phyloP scores from a whole-genome alignment of 768 basidiomycete species.

The Podaxis rugospora region DNA sequence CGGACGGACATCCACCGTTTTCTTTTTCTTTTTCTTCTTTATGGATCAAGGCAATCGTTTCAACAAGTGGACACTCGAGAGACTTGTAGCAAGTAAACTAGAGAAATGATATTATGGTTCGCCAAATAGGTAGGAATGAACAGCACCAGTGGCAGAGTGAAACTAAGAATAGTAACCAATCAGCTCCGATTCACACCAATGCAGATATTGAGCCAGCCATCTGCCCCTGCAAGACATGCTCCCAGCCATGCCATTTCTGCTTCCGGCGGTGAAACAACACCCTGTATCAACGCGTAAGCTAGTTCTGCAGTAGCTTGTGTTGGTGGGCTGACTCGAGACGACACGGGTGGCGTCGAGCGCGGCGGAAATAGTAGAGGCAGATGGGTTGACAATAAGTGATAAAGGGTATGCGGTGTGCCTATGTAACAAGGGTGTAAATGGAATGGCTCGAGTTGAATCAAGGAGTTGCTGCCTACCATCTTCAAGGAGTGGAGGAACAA shows the following conservation, averaged over 20 bases:
- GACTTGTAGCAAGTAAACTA: too few species aligned
- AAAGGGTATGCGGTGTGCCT: slow-evolving; percentile 74
- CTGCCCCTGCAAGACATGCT: slow-evolving; percentile 85
- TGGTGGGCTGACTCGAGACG: slow-evolving; percentile 35
- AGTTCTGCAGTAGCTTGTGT: slow-evolving; percentile 41
- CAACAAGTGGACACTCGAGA: too few species aligned
- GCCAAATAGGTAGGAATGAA: background rate
- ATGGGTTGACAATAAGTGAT: slow-evolving; percentile 61
- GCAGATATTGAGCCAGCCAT: slow-evolving; percentile 94
- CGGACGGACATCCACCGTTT: background rate
- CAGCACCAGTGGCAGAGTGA: background rate
- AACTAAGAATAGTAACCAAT: background rate
- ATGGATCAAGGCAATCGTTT: background rate
- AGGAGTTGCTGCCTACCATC: slow-evolving; percentile 52
- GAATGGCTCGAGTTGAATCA: background rate
- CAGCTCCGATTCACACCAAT: slow-evolving; percentile 39
- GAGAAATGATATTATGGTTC: background rate
- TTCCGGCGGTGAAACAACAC: slow-evolving; percentile 76
- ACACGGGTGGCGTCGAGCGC: slow-evolving; percentile 38
- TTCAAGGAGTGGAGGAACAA: slow-evolving; percentile 73
- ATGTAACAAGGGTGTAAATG: slow-evolving; percentile 7
- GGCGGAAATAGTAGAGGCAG: slow-evolving; percentile 78
- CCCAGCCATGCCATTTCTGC: slow-evolving; percentile 95
- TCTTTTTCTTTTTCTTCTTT: background rate
- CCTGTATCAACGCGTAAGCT: slow-evolving; percentile 81